Evolutionary conservation across 2,329 filamentous ascomycete genomes (phyloP).

Genomic region (Cladophialophora immunda): DNA sequence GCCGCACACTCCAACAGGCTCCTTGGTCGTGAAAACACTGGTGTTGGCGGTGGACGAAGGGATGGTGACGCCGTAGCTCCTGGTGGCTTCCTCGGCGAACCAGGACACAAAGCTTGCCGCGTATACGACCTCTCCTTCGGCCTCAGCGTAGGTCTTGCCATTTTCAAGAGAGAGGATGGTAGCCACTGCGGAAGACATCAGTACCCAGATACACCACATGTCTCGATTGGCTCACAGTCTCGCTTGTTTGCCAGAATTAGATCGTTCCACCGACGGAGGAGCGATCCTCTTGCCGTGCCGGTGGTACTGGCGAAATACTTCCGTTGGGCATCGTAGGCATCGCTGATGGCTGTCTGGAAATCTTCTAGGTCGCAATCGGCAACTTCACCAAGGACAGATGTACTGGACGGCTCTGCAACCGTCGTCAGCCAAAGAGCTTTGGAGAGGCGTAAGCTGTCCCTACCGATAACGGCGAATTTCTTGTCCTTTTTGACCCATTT

Average conservation of each 20-base stretch:
- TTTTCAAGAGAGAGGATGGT: too few species aligned
- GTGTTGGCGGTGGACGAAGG: constrained; percentile 72
- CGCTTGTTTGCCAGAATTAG: constrained; percentile 63
- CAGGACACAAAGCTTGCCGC: constrained; percentile 58
- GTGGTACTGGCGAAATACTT: constrained; percentile 51
- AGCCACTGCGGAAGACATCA: too few species aligned
- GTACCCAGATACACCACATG: too few species aligned
- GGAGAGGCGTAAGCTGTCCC: background rate
- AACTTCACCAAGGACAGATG: constrained; percentile 34
- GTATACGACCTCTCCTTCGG: constrained; percentile 58
- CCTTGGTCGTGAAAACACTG: constrained; percentile 77
- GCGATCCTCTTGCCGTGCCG: constrained; percentile 48
- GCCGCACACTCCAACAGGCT: constrained; percentile 83
- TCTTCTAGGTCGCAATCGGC: constrained; percentile 38
- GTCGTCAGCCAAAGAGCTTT: background rate
- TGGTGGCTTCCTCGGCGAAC: constrained; percentile 60
- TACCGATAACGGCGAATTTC: constrained; percentile 26
- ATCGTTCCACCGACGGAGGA: constrained; percentile 65
- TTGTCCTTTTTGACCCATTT: constrained; percentile 19
- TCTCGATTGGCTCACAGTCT: constrained; percentile 49
- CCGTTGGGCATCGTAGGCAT: constrained; percentile 35
- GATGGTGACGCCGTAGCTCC: constrained; percentile 55
- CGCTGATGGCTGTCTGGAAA: constrained; percentile 38
- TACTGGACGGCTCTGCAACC: constrained; percentile 37
- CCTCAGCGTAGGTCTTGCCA: constrained; percentile 60